Conservation (phyloP, 2,329 filamentous ascomycete species). For the Sporothrix dimorphospora region DNA sequence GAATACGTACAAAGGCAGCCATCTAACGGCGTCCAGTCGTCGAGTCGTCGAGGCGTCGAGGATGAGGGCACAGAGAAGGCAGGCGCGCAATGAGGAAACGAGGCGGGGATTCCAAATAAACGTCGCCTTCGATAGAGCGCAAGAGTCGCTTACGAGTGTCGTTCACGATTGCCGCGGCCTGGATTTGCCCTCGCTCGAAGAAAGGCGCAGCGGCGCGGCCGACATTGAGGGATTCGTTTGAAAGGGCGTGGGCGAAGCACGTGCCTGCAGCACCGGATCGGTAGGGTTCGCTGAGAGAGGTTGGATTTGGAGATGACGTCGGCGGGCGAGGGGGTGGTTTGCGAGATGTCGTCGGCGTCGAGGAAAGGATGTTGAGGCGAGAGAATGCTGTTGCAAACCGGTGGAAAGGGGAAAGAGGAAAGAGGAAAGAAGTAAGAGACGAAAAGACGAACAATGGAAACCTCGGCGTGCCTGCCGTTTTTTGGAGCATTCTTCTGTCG, state of each 20-base stretch:
- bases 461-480: slow-evolving; percentile 17
- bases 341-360: slow-evolving; percentile 1
- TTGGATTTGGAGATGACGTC: not conserved
- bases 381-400: not conserved
- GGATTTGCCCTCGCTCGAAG: not conserved
- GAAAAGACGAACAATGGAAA: not conserved
- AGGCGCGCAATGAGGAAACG: not conserved
- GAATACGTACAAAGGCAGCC: slow-evolving; percentile 29
- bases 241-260: not conserved
- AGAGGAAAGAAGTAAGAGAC: not conserved
- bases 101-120: not conserved
- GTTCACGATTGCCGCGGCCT: slow-evolving; percentile 8
- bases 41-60: not conserved
- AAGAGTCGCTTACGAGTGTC: too few species aligned
- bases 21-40: slow-evolving; percentile 18
- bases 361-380: not conserved
- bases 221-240: not conserved
- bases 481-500: not conserved
- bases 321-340: not conserved
- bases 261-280: slow-evolving; percentile 15
- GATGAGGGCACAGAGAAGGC: not conserved
- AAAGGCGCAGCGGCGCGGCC: not conserved
- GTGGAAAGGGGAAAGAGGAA: not conserved
- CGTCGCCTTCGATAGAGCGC: not conserved
- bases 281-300: not conserved